Conservation (phyloP, 2,329 filamentous ascomycete species). For the Epichloe sibirici region DNA sequence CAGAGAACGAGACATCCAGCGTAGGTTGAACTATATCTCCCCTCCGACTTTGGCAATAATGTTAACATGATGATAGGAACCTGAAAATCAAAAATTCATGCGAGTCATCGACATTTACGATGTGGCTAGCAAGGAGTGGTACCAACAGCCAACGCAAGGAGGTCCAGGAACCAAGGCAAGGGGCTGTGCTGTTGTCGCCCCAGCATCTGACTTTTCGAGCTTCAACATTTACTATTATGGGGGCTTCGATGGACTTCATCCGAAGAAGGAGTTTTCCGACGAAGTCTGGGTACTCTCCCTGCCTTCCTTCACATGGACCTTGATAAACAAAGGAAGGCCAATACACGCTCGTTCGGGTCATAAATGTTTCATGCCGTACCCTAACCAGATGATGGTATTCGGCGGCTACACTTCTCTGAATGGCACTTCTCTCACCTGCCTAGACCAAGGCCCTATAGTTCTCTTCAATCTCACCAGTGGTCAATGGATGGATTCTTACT, state of each 20-base stretch:
- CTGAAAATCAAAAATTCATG: conserved; percentile 59
- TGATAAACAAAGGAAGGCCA: conserved; percentile 31
- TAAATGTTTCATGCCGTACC: conserved; percentile 62
- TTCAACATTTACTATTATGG: conserved; percentile 81
- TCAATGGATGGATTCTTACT: conserved; percentile 59
- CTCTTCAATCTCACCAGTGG: conserved; percentile 63
- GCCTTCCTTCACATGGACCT: conserved; percentile 70
- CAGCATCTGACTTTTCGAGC: conserved; percentile 57
- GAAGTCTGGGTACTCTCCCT: conserved; percentile 74
- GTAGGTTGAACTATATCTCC: conserved; percentile 14
- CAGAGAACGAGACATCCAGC: conserved; percentile 19
- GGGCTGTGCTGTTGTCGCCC: conserved; percentile 64
- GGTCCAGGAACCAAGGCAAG: conserved; percentile 47
- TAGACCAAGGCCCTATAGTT: conserved; percentile 41
- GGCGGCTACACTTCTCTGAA: conserved; percentile 46
- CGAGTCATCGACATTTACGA: conserved; percentile 66
- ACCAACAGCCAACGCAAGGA: conserved; percentile 51
- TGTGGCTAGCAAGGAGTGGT: conserved; percentile 56
- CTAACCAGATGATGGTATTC: conserved; percentile 68
- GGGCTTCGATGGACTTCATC: conserved; percentile 49
- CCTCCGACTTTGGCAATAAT: not conserved
- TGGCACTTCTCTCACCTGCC: conserved; percentile 25
- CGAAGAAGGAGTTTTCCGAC: conserved; percentile 32
- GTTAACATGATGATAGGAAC: conserved; percentile 28
- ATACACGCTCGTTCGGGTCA: conserved; percentile 57